Conservation (phyloP, 441 rosid genomes). For the Iberis amara region DNA sequence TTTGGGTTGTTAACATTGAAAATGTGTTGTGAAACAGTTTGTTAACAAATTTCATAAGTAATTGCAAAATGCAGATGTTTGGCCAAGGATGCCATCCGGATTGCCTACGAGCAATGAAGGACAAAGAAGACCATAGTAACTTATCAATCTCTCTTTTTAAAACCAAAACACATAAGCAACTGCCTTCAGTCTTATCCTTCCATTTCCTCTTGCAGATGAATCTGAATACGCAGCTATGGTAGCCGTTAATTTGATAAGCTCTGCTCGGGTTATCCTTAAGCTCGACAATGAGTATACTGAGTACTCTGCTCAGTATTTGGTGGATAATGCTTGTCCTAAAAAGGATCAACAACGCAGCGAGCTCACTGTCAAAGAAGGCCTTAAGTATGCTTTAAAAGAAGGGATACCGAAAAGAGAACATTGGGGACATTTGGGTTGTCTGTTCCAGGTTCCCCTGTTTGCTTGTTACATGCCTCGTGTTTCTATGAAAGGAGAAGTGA, state of each 20-base stretch:
- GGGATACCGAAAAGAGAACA: conserved; percentile 2
- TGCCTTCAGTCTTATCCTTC: no score
- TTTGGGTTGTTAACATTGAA: no score
- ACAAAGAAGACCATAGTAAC: no score
- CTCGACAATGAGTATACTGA: conserved; percentile 8
- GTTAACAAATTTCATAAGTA: no score
- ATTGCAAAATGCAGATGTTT: no score
- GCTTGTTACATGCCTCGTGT: conserved; percentile 4
- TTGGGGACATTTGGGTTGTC: conserved; percentile 19
- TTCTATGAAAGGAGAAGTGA: conserved; percentile 17
- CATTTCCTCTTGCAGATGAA: conserved; percentile 13
- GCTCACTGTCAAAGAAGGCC: conserved; percentile 2
- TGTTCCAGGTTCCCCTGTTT: background rate
- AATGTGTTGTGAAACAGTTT: no score
- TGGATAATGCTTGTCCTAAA: background rate
- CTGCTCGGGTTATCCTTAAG: conserved; percentile 10
- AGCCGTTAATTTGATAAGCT: conserved; percentile 14
- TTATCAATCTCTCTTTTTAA: no score
- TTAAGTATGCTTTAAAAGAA: conserved; percentile 3
- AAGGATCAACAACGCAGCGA: background rate
- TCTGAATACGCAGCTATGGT: conserved; percentile 19
- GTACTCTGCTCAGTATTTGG: conserved; percentile 26
- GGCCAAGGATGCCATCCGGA: no score
- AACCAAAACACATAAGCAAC: no score
- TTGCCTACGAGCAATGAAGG: no score